Evolutionary conservation across 768 basidiomycete genomes (phyloP), one percentile per base, ranked within the genome.

Genomic region (Auricularia sp.): DNA sequence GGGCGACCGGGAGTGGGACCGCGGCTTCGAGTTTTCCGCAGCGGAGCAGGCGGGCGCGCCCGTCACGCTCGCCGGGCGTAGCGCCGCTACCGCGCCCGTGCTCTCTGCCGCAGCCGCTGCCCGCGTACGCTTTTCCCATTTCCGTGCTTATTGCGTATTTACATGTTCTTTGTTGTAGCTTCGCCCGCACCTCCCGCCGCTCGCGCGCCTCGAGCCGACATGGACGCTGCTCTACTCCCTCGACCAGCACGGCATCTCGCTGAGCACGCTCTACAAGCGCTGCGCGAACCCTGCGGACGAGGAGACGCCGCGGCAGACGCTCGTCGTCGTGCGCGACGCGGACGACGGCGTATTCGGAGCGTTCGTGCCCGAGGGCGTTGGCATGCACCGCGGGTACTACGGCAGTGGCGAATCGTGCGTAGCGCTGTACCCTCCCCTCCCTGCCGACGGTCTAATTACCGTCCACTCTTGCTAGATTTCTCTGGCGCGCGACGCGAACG

Each of bases 181-280:
- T 33, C 87, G 90, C 0, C 74, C 84, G 1, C 78, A 85, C 64
- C 79, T 95, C 1, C 88, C 92, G 0, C 85, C 91, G 0, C 81
- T 94, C 5, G 78, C 83, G 1, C 86, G 88, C 3, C 82, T 95
- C 18, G 81, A 87, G 0, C 78, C 80, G 6, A 76, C 79, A 35
- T 96, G 93, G 93, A 81, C 82, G 0, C 81, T 95, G 0, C 75
- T 93, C 4, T 94, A 95, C 76, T 94, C 92, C 16, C 80, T 97
- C 18, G 96, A 98, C 71, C 94, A 97, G 70, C 90, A 98, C 68
- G 96, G 96, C 0, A 93, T 95, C 56, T 95, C 93, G 12, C 79
- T 98, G 14, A 86, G 88, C 56, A 97, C 96, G 1, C 81, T 98
- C 4, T 98, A 97, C 73, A 70, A 80, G 2, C 81, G 81, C 1